Percentiles rank a stretch among this genome's conserved stretches.
Evolutionary conservation across 768 basidiomycete species (phyloP).

Genomic region (button mushroom (Agaricus bisporus)): DNA sequence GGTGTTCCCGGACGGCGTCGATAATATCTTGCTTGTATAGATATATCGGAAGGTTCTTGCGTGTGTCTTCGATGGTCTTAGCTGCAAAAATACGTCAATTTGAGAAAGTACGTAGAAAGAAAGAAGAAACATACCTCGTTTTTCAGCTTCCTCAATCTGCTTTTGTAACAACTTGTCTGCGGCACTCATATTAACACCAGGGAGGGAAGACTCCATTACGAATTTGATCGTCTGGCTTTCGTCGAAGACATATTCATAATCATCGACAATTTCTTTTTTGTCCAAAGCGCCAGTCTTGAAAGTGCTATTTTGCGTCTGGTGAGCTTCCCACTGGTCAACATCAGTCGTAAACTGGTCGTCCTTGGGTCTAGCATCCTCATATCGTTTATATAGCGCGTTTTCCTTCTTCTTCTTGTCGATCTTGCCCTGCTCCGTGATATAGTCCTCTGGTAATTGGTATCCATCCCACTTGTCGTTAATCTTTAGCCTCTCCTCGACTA

Average conservation of each 20-base stretch:
- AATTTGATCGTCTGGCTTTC: constrained; percentile 96
- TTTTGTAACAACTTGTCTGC: constrained; percentile 81
- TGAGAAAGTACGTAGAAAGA: not conserved
- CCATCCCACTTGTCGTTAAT: constrained; percentile 97
- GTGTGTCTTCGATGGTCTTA: constrained; percentile 85
- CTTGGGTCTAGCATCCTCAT: constrained; percentile 88
- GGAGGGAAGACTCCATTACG: constrained; percentile 76
- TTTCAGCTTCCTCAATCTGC: constrained; percentile 89
- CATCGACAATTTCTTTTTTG: constrained; percentile 71
- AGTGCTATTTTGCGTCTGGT: constrained; percentile 83
- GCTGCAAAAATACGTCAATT: constrained; percentile 35
- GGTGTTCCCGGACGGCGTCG: constrained; percentile 83
- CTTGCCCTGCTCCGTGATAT: constrained; percentile 96
- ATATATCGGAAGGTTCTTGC: constrained; percentile 91
- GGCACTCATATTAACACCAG: constrained; percentile 67
- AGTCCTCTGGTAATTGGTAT: constrained; percentile 95
- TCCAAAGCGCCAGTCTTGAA: constrained; percentile 93
- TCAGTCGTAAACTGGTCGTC: constrained; percentile 96
- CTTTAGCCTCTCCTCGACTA: constrained; percentile 90
- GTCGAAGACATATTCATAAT: constrained; percentile 97
- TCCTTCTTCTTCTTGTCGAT: constrained; percentile 96
- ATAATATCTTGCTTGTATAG: constrained; percentile 84
- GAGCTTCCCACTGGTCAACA: constrained; percentile 95
- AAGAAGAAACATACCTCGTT: constrained; percentile 50
- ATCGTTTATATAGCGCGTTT: constrained; percentile 87